Conservation (phyloP, 805 yeast genomes). For the Yamadazyma nakazawae region DNA sequence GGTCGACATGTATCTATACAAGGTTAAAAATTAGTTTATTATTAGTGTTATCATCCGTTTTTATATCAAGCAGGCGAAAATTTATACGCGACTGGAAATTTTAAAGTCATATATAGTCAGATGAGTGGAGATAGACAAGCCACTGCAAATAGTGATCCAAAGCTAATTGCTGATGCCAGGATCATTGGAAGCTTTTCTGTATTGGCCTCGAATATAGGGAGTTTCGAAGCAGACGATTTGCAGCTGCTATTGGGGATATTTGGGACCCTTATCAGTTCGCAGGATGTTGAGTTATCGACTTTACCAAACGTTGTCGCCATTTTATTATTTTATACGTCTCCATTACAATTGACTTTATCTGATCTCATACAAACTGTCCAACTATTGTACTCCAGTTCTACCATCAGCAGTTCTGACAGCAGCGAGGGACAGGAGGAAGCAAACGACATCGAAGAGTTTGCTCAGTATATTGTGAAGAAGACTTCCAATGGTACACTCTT, state of each 20-base stretch:
- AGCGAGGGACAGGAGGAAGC: constrained; percentile 4
- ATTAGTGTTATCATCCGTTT: background rate
- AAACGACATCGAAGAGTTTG: constrained; percentile 13
- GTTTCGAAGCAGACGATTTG: constrained; percentile 1
- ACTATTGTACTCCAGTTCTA: background rate
- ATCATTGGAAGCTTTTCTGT: constrained; percentile 1
- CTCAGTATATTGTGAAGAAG: constrained; percentile 9
- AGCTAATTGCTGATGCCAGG: constrained; percentile 2
- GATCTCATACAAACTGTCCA: background rate
- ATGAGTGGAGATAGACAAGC: background rate
- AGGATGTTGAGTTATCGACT: background rate
- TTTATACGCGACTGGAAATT: background rate
- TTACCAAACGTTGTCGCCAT: background rate
- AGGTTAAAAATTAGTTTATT: background rate
- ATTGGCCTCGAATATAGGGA: background rate
- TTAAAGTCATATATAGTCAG: background rate
- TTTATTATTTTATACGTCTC: constrained; percentile 7
- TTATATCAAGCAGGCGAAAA: background rate
- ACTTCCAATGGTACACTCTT: background rate
- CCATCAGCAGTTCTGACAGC: no score
- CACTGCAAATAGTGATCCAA: background rate
- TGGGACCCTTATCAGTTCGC: constrained; percentile 1
- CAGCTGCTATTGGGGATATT: constrained; percentile 4
- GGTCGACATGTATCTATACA: background rate
- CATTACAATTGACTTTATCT: constrained; percentile 1